Base-by-base conservation (phyloP, 2,329 filamentous ascomycete genomes). In the Raffaelea arxii region DNA sequence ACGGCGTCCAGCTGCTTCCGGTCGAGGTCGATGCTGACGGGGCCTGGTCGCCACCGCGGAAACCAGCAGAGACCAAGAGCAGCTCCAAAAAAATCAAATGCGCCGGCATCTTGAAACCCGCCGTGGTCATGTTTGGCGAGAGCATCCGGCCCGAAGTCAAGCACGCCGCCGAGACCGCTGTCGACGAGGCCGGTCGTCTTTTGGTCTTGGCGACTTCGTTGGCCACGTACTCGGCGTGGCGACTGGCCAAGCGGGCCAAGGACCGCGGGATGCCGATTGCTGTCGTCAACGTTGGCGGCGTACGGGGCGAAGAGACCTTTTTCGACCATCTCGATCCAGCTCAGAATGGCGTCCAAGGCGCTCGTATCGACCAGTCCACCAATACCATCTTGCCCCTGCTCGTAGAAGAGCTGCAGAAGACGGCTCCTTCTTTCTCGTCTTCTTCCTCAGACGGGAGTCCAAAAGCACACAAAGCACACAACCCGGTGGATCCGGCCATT, bases 81-180 rank as follows among this genome's bases (percentile, higher is more conserved):
- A 49, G 41, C 14, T 35, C 27, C n/a, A 23, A 24, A 11, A 49
- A 43, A 14, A 36, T 24, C n/a, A 23, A 24, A 11, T 80, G 75
- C 2, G 86, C 80, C 0, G 92, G 91, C 2, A 79, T 97, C 32
- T 63, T 98, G 46, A 97, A 97, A 60, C 92, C 92, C 4, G 86
- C 86, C 1, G 90, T 98, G 2, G 82, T 90, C 56, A 96, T 97
- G 88, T 97, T 97, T 62, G 92, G 92, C 16, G 92, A 97, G 65
- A 90, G 80, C 49, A 94, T 97, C 43, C 70, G 77, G 0, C 63
- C 66, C 2, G 58, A 66, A 2, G 81, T 90, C 30, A 96, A 94
- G 62, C 63, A 68, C 2, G 80, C 80, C 0, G 91, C 90, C 2
- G 90, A 97, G 59, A 67, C 78, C 24, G 84, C 85, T 12, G 79